phyloP scores from a whole-genome alignment of 768 basidiomycete genomes.

The Pulveroboletus ravenelii region DNA sequence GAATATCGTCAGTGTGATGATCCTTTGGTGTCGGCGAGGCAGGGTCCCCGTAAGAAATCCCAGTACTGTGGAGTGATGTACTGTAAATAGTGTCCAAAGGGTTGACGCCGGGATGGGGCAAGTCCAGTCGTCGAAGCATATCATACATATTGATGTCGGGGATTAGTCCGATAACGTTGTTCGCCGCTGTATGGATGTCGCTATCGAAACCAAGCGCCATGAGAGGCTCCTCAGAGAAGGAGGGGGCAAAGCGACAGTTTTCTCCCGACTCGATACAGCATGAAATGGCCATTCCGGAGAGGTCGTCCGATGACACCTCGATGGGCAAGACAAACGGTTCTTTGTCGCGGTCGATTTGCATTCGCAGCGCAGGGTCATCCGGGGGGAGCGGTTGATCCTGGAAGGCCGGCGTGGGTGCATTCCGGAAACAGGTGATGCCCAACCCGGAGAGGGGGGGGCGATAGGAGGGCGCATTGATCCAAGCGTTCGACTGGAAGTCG shows the following conservation, averaged over 20 bases:
- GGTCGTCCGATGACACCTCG: neutral
- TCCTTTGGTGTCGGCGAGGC: neutral
- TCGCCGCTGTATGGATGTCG: conserved; percentile 8
- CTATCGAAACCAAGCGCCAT: conserved; percentile 5
- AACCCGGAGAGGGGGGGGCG: conserved; percentile 23
- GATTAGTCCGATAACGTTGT: conserved; percentile 22
- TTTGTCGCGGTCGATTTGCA: conserved; percentile 6
- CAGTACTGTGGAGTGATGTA: neutral
- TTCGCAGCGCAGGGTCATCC: conserved; percentile 1
- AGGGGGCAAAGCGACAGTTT: neutral
- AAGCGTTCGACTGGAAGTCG: conserved; percentile 32
- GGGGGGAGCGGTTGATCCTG: neutral
- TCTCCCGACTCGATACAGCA: neutral
- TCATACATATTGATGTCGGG: conserved; percentile 37
- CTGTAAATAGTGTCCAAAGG: conserved; percentile 35
- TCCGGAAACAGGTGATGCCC: conserved; percentile 19
- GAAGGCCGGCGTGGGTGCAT: neutral
- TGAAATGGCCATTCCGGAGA: neutral
- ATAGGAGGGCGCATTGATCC: conserved; percentile 7
- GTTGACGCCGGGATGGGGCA: conserved; percentile 31
- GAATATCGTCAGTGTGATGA: neutral
- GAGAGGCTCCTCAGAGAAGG: neutral
- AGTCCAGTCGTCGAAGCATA: conserved; percentile 11
- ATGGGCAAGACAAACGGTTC: neutral
- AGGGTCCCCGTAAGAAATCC: neutral